Evolutionary conservation across 2,329 filamentous ascomycete species (phyloP).

Genomic region (Knufia petricola): DNA sequence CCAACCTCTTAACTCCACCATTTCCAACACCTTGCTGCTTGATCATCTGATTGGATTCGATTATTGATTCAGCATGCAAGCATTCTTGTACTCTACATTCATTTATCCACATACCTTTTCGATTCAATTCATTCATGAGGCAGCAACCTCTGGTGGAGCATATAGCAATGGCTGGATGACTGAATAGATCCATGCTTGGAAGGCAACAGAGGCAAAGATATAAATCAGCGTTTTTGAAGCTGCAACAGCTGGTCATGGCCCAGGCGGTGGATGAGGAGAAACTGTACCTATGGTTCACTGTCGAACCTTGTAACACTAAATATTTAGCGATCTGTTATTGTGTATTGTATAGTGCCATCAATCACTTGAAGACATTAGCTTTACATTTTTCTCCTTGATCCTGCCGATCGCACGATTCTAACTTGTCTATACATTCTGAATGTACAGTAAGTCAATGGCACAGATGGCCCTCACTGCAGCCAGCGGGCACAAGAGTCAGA

Average conservation of each 20-base stretch:
- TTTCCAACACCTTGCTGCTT: not conserved
- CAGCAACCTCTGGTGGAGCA: not conserved
- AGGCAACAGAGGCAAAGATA: no score
- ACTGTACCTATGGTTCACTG: not conserved
- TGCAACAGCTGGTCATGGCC: not conserved
- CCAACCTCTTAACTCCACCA: constrained; percentile 7
- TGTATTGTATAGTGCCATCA: constrained; percentile 7
- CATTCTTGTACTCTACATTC: constrained; percentile 4
- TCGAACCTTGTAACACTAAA: constrained; percentile 9
- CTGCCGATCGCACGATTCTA: no score
- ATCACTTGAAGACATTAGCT: not conserved
- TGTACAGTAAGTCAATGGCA: no score
- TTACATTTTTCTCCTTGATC: no score
- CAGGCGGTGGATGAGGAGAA: not conserved
- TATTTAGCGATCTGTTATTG: constrained; percentile 9
- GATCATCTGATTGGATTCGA: not conserved
- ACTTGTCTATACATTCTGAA: no score
- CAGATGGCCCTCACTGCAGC: no score
- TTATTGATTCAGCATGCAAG: not conserved
- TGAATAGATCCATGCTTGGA: constrained; percentile 9
- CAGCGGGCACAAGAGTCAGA: no score
- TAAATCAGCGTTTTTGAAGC: not conserved
- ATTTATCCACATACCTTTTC: not conserved
- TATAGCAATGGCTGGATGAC: constrained; percentile 6
- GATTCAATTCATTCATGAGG: not conserved